These are phyloP conservation scores for Pulveroboletus sp. DNA, from an alignment of 768 basidiomycete species.

Conservation along the genomic window DNA sequence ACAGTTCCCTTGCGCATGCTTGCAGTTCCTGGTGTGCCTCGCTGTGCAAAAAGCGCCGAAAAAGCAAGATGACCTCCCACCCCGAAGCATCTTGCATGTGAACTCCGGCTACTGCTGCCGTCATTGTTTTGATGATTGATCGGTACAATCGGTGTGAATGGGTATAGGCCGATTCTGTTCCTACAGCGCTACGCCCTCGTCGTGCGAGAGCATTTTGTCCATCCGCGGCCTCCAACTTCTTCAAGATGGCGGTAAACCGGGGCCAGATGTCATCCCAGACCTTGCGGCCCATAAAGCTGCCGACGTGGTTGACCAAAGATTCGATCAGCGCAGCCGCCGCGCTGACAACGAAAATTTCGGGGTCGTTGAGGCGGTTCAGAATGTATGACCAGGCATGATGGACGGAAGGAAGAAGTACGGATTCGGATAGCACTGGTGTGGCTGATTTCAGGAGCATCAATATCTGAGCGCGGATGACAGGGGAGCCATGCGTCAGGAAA, in stretches of 20 bases:
- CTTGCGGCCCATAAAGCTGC: constrained; percentile 79
- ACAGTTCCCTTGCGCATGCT: constrained; percentile 58
- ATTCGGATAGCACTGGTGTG: constrained; percentile 65
- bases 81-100: constrained; percentile 63
- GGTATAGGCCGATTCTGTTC: constrained; percentile 71
- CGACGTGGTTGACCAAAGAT: constrained; percentile 61
- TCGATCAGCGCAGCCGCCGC: constrained; percentile 76
- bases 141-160: constrained; percentile 76
- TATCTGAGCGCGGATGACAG: constrained; percentile 81
- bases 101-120: constrained; percentile 59
- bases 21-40: constrained; percentile 75
- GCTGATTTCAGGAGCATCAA: constrained; percentile 70
- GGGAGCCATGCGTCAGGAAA: constrained; percentile 88
- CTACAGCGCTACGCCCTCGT: constrained; percentile 46
- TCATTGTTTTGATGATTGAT: constrained; percentile 73
- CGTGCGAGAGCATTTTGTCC: constrained; percentile 61
- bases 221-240: constrained; percentile 59
- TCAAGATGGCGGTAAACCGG: constrained; percentile 59
- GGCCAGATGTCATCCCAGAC: constrained; percentile 97
- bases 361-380: constrained; percentile 72
- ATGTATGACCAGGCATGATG: constrained; percentile 95
- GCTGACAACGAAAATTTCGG: constrained; percentile 74
- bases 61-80: constrained; percentile 79
- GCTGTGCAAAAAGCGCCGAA: constrained; percentile 70
- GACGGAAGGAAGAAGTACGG: constrained; percentile 76